Evolutionary conservation across 2,329 filamentous ascomycete genomes (phyloP).

Genomic region (Xylaria digitata): DNA sequence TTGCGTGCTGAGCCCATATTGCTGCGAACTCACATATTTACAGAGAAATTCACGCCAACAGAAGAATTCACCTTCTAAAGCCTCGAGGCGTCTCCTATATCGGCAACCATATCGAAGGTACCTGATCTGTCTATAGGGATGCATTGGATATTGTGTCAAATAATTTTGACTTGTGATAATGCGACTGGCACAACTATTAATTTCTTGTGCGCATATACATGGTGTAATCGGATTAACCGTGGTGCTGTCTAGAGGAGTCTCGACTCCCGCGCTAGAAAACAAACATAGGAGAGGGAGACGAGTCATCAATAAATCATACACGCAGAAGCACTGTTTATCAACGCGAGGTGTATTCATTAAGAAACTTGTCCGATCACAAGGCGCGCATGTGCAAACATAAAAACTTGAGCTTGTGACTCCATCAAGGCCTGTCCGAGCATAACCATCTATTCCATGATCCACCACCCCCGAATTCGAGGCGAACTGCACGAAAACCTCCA

Average conservation of each 20-base stretch:
- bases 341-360: conserved; percentile 45
- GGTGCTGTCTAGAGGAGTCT: background rate
- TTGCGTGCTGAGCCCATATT: no score
- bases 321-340: conserved; percentile 29
- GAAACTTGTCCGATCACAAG: conserved; percentile 40
- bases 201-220: background rate
- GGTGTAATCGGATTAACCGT: background rate
- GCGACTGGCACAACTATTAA: no score
- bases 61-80: background rate
- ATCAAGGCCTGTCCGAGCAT: conserved; percentile 40
- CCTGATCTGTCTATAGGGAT: background rate
- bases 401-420: conserved; percentile 33
- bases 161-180: background rate
- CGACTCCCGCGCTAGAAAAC: background rate
- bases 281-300: background rate
- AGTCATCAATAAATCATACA: conserved; percentile 25
- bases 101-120: background rate
- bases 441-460: conserved; percentile 36
- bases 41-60: no score
- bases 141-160: background rate
- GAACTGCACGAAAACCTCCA: conserved; percentile 34
- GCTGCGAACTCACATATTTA: no score
- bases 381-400: conserved; percentile 37
- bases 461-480: conserved; percentile 35
- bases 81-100: no score